phyloP scores from a whole-genome alignment of 1,284 basidiomycete genomes.

The Moesziomyces globuligerus region DNA sequence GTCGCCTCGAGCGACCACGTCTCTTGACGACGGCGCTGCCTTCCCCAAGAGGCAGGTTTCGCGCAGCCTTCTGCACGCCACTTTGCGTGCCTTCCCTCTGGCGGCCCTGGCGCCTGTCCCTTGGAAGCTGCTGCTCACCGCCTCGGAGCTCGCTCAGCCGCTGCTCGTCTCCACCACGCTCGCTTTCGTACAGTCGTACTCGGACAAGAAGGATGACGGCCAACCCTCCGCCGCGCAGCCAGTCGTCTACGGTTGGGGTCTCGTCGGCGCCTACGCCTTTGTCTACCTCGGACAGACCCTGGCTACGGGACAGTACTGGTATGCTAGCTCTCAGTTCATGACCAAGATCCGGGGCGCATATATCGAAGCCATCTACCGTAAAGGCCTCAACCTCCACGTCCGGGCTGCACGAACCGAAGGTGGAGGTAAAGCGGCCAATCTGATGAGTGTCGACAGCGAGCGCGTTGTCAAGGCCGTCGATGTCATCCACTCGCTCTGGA shows the following conservation, averaged over 20 bases:
- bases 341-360: slow-evolving; percentile 54
- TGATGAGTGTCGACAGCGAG: slow-evolving; percentile 64
- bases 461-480: slow-evolving; percentile 48
- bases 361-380: slow-evolving; percentile 57
- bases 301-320: slow-evolving; percentile 52
- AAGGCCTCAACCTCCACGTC: slow-evolving; percentile 55
- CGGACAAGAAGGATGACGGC: slow-evolving; percentile 3
- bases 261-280: slow-evolving; percentile 60
- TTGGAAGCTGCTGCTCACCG: slow-evolving; percentile 44
- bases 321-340: slow-evolving; percentile 41
- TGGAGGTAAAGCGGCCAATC: slow-evolving; percentile 53
- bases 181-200: slow-evolving; percentile 52
- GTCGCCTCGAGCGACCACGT: background rate
- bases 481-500: slow-evolving; percentile 54
- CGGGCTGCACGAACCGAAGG: slow-evolving; percentile 51
- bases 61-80: slow-evolving; percentile 34
- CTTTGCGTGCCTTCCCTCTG: slow-evolving; percentile 42
- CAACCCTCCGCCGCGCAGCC: slow-evolving; percentile 32
- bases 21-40: slow-evolving; percentile 2
- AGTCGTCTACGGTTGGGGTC: slow-evolving; percentile 55
- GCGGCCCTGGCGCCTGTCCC: slow-evolving; percentile 49
- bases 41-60: slow-evolving; percentile 24
- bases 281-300: slow-evolving; percentile 52
- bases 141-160: slow-evolving; percentile 49
- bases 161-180: slow-evolving; percentile 56